These are phyloP conservation scores for Bipolaris bicolor DNA, from an alignment of 2,329 filamentous ascomycete genomes.

Conservation along the genomic window DNA sequence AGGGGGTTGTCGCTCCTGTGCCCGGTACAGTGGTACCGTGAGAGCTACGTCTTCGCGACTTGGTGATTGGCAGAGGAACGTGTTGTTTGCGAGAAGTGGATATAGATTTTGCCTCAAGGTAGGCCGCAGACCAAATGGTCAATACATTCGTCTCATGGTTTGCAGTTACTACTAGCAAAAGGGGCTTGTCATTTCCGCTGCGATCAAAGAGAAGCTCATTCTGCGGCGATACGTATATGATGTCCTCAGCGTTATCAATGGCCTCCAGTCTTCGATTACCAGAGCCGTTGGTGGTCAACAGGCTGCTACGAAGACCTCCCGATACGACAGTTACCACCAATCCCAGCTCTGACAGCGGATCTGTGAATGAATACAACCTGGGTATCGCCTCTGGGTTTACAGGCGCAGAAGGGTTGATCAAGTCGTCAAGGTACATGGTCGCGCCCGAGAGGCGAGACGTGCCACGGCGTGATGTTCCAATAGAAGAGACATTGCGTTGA, in stretches of 20 bases:
- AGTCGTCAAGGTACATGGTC: slow-evolving; percentile 40
- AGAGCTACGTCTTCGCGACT: slow-evolving; percentile 68
- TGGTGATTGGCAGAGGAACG: slow-evolving; percentile 47
- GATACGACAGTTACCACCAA: slow-evolving; percentile 66
- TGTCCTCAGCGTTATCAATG: slow-evolving; percentile 78
- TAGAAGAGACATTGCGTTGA: slow-evolving; percentile 37
- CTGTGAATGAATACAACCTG: slow-evolving; percentile 80
- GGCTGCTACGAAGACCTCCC: slow-evolving; percentile 35
- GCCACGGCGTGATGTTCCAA: slow-evolving; percentile 30
- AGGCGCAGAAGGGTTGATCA: slow-evolving; percentile 33
- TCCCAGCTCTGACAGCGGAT: slow-evolving; percentile 85
- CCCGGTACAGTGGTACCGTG: slow-evolving; percentile 61
- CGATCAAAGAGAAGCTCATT: slow-evolving; percentile 61
- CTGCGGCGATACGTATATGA: slow-evolving; percentile 78
- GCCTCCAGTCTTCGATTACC: slow-evolving; percentile 57
- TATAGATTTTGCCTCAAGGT: slow-evolving; percentile 70
- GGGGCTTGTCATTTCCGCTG: slow-evolving; percentile 50
- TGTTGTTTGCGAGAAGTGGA: slow-evolving; percentile 51
- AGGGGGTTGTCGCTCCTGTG: slow-evolving; percentile 78
- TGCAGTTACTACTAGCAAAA: slow-evolving; percentile 79
- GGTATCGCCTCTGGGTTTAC: slow-evolving; percentile 63
- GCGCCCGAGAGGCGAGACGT: slow-evolving; percentile 32
- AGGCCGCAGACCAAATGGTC: slow-evolving; percentile 83
- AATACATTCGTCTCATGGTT: slow-evolving; percentile 79
- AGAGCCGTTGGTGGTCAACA: slow-evolving; percentile 40